Evolutionary conservation across 495 filamentous ascomycete species (phyloP), one percentile per base, ranked within the genome.

Genomic region (Penicillium pulvis): DNA sequence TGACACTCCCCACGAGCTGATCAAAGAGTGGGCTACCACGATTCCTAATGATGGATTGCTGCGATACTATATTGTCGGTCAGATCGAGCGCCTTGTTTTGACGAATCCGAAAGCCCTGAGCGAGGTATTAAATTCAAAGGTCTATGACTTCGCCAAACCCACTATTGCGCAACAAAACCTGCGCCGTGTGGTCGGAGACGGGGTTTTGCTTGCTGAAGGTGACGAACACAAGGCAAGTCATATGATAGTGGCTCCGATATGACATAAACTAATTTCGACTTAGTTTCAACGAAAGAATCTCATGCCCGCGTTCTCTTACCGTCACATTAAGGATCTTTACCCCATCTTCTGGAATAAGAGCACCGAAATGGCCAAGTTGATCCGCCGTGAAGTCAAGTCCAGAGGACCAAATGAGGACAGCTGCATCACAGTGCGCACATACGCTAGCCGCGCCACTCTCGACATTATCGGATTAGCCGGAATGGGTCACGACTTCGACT

Each of bases 401-500:
- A 64, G 67, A 57, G 36, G 61, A n/a, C 10, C 65, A 23, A 45
- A 56, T 8, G 35, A 57, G 23, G 66, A 75, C 53, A 72, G 75
- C 43, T 60, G 65, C 6, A 57, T 93, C 19, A 84, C 90, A 48
- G 80, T 90, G 0, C 70, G 80, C 49, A 68, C 70, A 30, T 95
- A 89, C 88, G 81, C 81, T 5, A 85, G 79, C 35, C 81, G 92
- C 23, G 85, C 85, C 0, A 92, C 93, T 0, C 83, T 97, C 16
- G 93, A 97, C 59, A 96, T 97, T 61, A 93, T 97, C 63, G 92
- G 93, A 9, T 65, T 89, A 2, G 89, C 92, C 0, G 93, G 93
- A 9, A 84, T 97, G 65, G 91, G 91, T 6, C 82, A 86, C 39
- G 91, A 96, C 59, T 97, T 97, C 64, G 75, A 83, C 14, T 85